Percentiles rank a stretch among this genome's conserved stretches.
phyloP scores from a whole-genome alignment of 768 basidiomycete species.

The Podaxis pistillaris region DNA sequence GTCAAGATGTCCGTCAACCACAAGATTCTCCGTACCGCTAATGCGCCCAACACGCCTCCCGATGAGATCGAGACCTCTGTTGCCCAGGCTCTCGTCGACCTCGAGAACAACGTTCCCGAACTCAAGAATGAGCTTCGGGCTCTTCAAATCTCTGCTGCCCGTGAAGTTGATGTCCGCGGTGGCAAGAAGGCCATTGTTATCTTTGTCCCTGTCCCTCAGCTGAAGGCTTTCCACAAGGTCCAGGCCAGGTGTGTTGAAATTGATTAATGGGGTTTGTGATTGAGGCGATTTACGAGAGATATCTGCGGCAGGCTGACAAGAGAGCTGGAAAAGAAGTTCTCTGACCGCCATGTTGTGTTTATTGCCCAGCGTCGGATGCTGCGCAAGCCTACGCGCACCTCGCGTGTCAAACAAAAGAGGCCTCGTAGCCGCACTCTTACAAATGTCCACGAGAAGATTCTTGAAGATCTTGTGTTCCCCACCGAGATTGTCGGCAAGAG shows the following conservation, averaged over 20 bases:
- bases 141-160: constrained; percentile 96
- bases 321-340: constrained; percentile 99
- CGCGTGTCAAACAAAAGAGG: constrained; percentile 92
- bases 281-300: constrained; percentile 13
- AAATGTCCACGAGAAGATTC: constrained; percentile 95
- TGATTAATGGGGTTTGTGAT: constrained; percentile 9
- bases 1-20: constrained; percentile 69
- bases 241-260: constrained; percentile 75
- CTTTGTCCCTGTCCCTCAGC: constrained; percentile 95
- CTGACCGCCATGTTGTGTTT: constrained; percentile 98
- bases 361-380: constrained; percentile 98
- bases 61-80: constrained; percentile 90
- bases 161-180: constrained; percentile 98
- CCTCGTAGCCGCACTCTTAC: constrained; percentile 97
- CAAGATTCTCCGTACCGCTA: constrained; percentile 96
- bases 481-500: constrained; percentile 99
- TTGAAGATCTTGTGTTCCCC: constrained; percentile 98
- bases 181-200: constrained; percentile 99
- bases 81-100: constrained; percentile 94
- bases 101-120: constrained; percentile 98
- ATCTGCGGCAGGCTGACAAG: constrained; percentile 75
- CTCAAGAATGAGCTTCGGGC: constrained; percentile 95
- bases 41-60: constrained; percentile 86
- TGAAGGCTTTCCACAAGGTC: constrained; percentile 98
- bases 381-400: constrained; percentile 93